phyloP scores from a whole-genome alignment of 345 rosid genomes.

The Trapa incisa region DNA sequence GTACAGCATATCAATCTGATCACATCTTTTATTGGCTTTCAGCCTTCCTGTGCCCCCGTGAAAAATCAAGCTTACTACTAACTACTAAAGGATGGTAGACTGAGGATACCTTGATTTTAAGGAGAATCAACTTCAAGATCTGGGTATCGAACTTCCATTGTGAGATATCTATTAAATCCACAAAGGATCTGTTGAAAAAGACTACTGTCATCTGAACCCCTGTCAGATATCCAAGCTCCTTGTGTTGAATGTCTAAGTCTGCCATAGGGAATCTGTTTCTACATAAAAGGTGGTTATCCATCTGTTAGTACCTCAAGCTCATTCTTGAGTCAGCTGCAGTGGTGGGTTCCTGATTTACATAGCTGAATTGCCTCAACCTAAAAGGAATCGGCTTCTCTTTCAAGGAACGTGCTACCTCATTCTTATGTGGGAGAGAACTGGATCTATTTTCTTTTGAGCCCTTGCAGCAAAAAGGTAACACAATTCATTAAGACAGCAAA shows the following conservation, averaged over 20 bases:
- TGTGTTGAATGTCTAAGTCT: neutral
- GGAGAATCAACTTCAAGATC: neutral
- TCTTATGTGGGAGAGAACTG: conserved; percentile 39
- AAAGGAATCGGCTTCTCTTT: neutral
- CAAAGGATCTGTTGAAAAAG: neutral
- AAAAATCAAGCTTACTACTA: neutral
- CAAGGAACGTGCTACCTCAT: conserved; percentile 28
- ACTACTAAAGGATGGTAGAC: too few relatives aligned
- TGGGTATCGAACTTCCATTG: neutral
- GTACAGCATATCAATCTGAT: neutral
- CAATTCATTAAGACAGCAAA: conserved; percentile 16
- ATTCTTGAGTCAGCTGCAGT: neutral
- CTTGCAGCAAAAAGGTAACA: conserved; percentile 38
- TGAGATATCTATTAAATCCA: neutral
- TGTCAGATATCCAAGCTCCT: neutral
- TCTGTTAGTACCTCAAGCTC: neutral
- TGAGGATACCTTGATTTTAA: neutral
- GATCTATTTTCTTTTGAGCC: conserved; percentile 84
- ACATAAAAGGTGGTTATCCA: neutral
- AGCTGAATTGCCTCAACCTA: neutral
- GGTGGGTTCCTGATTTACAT: neutral
- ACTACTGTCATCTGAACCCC: neutral
- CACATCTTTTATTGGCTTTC: neutral
- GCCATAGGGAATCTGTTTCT: too few relatives aligned
- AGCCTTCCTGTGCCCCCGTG: neutral